These are phyloP conservation scores for Solanum peruvianum DNA, from an alignment of 257 asterid species.

Conservation along the genomic window DNA sequence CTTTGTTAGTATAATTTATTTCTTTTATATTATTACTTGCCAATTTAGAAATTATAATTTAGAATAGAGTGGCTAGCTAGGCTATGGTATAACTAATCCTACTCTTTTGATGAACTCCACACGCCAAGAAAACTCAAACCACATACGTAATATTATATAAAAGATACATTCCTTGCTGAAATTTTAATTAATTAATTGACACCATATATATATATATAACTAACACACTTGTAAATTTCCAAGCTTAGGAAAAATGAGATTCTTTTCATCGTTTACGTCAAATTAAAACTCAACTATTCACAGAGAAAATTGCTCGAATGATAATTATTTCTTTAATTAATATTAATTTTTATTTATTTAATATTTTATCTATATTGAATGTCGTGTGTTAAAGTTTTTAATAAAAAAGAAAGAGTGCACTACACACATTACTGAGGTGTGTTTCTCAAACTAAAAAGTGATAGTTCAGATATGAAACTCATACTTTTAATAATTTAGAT, in stretches of 20 bases:
- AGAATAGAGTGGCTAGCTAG: background rate
- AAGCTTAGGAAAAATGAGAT: background rate
- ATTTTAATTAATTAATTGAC: background rate
- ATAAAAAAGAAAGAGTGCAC: too few relatives aligned
- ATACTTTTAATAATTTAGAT: too few relatives aligned
- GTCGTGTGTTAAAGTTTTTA: too few relatives aligned
- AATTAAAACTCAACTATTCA: background rate
- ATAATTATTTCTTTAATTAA: background rate
- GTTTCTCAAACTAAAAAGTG: too few relatives aligned
- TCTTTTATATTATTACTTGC: background rate
- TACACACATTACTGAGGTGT: too few relatives aligned
- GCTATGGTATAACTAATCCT: background rate
- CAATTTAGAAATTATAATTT: background rate
- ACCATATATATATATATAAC: background rate
- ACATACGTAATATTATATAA: background rate
- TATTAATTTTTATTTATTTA: too few relatives aligned
- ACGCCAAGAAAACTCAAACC: constrained; percentile 16
- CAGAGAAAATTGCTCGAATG: background rate
- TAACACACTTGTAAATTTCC: background rate
- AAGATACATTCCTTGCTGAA: background rate
- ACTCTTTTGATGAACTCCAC: constrained; percentile 14
- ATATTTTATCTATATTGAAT: too few relatives aligned
- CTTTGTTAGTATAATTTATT: background rate
- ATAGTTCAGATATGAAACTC: too few relatives aligned
- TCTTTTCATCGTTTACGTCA: background rate